phyloP scores from a whole-genome alignment of 306 rosid genomes.

The Cucurbita argyrosperma region DNA sequence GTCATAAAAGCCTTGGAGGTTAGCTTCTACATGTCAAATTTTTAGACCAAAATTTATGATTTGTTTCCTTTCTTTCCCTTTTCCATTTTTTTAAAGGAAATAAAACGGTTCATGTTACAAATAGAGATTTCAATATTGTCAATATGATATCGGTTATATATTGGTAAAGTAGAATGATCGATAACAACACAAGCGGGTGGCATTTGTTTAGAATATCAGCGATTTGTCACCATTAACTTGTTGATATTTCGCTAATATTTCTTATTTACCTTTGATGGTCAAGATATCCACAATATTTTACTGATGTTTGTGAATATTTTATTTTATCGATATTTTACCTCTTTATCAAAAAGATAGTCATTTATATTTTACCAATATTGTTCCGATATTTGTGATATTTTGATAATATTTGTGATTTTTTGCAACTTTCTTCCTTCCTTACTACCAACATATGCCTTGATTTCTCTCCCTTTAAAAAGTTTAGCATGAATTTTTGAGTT shows the following conservation, averaged over 20 bases:
- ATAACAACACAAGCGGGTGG: too few species aligned
- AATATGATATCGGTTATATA: neutral
- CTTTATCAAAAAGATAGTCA: too few species aligned
- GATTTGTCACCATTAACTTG: neutral
- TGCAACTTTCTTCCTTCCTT: neutral
- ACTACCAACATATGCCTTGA: neutral
- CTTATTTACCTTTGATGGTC: too few species aligned
- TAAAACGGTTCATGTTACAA: neutral
- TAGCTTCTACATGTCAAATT: conserved; percentile 8
- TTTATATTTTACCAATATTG: too few species aligned
- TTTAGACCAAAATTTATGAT: neutral
- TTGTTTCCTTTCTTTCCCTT: neutral
- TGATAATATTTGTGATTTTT: too few species aligned
- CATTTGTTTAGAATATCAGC: too few species aligned
- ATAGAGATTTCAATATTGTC: neutral
- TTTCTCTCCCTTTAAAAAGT: neutral
- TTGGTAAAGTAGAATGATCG: neutral
- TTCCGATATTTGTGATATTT: too few species aligned
- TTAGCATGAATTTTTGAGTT: neutral
- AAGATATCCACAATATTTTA: too few species aligned
- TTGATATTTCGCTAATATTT: neutral
- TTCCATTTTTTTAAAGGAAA: neutral
- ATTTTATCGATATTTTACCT: too few species aligned
- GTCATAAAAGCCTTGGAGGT: conserved; percentile 89
- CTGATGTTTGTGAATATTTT: too few species aligned